A percentile compares a stretch with the other conserved stretches of the same genome.
phyloP scores from a whole-genome alignment of 2,329 filamentous ascomycete species.

The Xylariaceae sp. region DNA sequence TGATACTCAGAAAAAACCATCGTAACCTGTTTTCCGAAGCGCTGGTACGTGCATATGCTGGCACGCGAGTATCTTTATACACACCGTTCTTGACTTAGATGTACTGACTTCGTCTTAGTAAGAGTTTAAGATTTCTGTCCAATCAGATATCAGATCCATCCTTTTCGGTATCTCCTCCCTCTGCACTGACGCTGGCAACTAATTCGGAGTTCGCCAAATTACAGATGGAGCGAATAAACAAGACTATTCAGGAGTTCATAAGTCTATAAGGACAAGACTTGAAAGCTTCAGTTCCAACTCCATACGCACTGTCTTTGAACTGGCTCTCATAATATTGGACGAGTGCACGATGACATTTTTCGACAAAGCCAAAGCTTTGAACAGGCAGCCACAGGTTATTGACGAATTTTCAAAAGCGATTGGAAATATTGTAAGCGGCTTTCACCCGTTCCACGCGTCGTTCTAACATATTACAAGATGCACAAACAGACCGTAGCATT shows the following conservation, averaged over 20 bases:
- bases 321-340: constrained; percentile 41
- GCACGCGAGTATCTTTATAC: too few relatives aligned
- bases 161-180: too few relatives aligned
- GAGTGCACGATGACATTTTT: constrained; percentile 42
- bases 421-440: constrained; percentile 36
- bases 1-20: constrained; percentile 29
- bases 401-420: constrained; percentile 43
- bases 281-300: constrained; percentile 22
- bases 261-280: constrained; percentile 36
- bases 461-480: constrained; percentile 22
- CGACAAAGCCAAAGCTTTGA: constrained; percentile 33
- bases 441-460: too few relatives aligned
- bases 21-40: constrained; percentile 41
- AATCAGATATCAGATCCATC: too few relatives aligned
- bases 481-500: constrained; percentile 40
- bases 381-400: constrained; percentile 37
- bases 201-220: too few relatives aligned
- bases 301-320: constrained; percentile 39
- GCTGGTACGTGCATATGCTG: constrained; percentile 22
- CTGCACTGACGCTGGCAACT: too few relatives aligned
- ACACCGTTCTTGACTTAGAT: too few relatives aligned
- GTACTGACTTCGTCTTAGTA: too few relatives aligned
- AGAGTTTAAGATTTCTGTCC: too few relatives aligned
- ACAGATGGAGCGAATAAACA: constrained; percentile 38
- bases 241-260: constrained; percentile 40